Percentiles rank a stretch among this genome's conserved stretches.
These are phyloP conservation scores for Globisporangium perplexum DNA, from an alignment of 352 stramenopile genomes.

Conservation along the genomic window DNA sequence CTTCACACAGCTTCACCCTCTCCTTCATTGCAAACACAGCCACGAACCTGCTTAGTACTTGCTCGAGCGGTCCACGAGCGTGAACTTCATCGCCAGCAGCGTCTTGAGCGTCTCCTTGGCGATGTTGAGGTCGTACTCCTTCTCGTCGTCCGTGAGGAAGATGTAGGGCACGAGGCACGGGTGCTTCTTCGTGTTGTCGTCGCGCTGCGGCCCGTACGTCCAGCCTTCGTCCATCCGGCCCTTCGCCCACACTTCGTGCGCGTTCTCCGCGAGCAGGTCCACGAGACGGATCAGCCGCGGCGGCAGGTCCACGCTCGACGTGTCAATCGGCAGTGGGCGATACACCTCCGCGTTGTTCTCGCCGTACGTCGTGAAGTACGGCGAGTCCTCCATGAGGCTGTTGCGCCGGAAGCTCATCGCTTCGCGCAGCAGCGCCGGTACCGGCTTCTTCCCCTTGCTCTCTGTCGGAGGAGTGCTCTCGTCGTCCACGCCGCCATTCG, in stretches of 20 bases:
- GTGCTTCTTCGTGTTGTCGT: constrained; percentile 78
- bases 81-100: constrained; percentile 84
- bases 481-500: not conserved
- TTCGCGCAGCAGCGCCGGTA: constrained; percentile 59
- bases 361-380: constrained; percentile 69
- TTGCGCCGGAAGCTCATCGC: constrained; percentile 74
- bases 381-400: constrained; percentile 74
- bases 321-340: constrained; percentile 72
- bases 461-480: constrained; percentile 16
- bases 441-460: constrained; percentile 33
- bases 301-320: constrained; percentile 57
- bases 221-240: constrained; percentile 84
- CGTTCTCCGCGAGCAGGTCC: constrained; percentile 80
- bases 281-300: constrained; percentile 61
- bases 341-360: constrained; percentile 58
- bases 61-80: constrained; percentile 62
- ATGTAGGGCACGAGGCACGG: constrained; percentile 84
- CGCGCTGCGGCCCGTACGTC: constrained; percentile 76
- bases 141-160: constrained; percentile 86
- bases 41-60: constrained; percentile 30
- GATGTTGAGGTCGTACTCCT: constrained; percentile 87
- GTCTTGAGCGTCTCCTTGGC: constrained; percentile 86
- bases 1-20: too few species aligned
- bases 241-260: constrained; percentile 85
- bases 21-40: not conserved